These are phyloP conservation scores for Cryptomeria japonica DNA, from an alignment of 75 land plant genomes.

Conservation along the genomic window DNA sequence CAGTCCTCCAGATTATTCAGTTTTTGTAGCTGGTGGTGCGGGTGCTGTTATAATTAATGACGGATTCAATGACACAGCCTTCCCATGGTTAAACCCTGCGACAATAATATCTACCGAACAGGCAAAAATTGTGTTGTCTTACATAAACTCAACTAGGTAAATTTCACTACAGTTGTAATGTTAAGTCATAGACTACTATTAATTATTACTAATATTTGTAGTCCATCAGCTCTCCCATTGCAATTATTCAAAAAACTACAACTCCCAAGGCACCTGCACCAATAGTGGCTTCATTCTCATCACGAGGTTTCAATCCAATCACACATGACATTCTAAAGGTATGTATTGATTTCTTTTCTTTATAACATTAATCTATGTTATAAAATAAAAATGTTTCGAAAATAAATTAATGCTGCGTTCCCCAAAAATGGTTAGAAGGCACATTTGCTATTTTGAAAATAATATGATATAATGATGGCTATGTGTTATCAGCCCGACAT, in stretches of 20 bases:
- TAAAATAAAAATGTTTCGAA: background rate
- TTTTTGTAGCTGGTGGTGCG: slow-evolving; percentile 28
- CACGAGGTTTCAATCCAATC: slow-evolving; percentile 50
- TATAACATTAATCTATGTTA: no score
- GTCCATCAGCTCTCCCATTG: background rate
- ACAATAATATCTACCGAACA: slow-evolving; percentile 1
- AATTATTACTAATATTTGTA: background rate
- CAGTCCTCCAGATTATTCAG: background rate
- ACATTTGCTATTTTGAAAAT: background rate
- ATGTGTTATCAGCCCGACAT: slow-evolving; percentile 49
- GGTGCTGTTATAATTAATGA: slow-evolving; percentile 13
- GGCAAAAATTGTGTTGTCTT: slow-evolving; percentile 4
- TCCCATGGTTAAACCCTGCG: background rate
- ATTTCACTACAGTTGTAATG: background rate
- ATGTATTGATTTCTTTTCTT: background rate
- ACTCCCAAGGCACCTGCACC: slow-evolving; percentile 27
- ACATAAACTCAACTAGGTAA: background rate
- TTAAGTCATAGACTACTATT: no score
- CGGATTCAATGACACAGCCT: background rate
- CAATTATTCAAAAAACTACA: background rate
- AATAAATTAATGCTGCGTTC: background rate
- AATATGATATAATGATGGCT: no score
- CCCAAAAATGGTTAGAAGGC: background rate
- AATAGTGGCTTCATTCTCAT: slow-evolving; percentile 61
- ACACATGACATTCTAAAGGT: slow-evolving; percentile 49